Conservation (phyloP, 768 basidiomycete species). For the Tylopilus felleus region DNA sequence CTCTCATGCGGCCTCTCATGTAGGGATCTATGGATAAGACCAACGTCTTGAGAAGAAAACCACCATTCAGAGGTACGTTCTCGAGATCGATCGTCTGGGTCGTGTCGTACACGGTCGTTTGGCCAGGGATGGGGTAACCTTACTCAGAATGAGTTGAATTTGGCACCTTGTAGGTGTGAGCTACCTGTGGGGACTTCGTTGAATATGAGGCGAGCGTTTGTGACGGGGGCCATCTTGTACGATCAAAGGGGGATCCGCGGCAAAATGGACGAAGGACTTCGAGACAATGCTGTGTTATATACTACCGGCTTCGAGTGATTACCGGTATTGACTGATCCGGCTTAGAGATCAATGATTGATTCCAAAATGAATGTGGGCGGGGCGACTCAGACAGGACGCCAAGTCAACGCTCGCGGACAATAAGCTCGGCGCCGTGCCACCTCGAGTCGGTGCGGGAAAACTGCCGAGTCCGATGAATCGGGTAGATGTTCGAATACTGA, state of each 20-base stretch:
- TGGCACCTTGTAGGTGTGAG: background rate
- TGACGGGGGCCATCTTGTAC: background rate
- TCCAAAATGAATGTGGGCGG: background rate
- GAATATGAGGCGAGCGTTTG: conserved; percentile 1
- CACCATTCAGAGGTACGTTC: background rate
- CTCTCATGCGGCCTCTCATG: conserved; percentile 7
- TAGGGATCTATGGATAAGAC: background rate
- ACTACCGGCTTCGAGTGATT: background rate
- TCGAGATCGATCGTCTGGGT: conserved; percentile 1
- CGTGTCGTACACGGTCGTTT: conserved; percentile 1
- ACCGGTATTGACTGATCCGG: background rate
- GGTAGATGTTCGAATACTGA: no score
- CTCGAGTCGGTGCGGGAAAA: no score
- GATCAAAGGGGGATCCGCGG: background rate
- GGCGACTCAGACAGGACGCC: no score
- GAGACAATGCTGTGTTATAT: background rate
- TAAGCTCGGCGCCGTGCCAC: no score
- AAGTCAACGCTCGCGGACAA: no score
- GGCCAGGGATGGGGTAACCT: conserved; percentile 4
- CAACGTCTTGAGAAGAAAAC: conserved; percentile 6
- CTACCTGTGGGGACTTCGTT: background rate
- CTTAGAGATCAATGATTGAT: background rate
- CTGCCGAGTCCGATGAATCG: no score
- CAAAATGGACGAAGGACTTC: background rate
- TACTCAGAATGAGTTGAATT: background rate